Evolutionary conservation across 257 asterid genomes (phyloP).

Genomic region (Marsdenia floribunda): DNA sequence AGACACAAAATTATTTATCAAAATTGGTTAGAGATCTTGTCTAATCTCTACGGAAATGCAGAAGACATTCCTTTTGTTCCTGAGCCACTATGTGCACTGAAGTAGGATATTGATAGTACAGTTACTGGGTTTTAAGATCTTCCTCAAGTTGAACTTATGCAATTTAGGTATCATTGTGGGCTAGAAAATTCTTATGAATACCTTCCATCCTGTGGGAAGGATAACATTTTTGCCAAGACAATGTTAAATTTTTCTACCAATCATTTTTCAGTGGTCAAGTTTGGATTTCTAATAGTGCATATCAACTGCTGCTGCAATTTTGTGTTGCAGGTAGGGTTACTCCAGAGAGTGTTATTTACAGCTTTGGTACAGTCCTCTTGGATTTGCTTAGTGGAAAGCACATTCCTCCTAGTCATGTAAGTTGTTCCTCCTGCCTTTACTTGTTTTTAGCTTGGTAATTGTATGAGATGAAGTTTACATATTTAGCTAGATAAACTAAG

Average conservation of each 20-base stretch:
- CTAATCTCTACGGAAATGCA: neutral
- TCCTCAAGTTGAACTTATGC: neutral
- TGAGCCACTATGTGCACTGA: neutral
- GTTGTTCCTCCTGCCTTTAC: conserved; percentile 7
- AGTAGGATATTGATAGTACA: neutral
- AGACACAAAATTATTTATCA: neutral
- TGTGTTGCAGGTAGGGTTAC: conserved; percentile 74
- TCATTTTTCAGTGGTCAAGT: neutral
- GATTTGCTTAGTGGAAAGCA: conserved; percentile 97
- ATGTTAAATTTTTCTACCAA: neutral
- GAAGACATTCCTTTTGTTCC: neutral
- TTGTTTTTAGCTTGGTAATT: neutral
- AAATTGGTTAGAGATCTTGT: neutral
- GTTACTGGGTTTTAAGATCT: neutral
- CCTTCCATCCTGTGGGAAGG: neutral
- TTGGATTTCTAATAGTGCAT: neutral
- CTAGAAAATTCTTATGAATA: neutral
- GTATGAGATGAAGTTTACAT: too few relatives aligned
- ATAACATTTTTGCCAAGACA: neutral
- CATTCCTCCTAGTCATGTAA: conserved; percentile 87
- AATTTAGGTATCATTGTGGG: neutral
- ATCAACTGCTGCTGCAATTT: neutral
- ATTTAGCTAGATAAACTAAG: neutral
- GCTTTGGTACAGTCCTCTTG: conserved; percentile 90
- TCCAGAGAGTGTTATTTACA: conserved; percentile 83